Percentiles rank a stretch among this genome's conserved stretches.
Evolutionary conservation across 306 rosid species (phyloP).

Genomic region (Acacia confusa): DNA sequence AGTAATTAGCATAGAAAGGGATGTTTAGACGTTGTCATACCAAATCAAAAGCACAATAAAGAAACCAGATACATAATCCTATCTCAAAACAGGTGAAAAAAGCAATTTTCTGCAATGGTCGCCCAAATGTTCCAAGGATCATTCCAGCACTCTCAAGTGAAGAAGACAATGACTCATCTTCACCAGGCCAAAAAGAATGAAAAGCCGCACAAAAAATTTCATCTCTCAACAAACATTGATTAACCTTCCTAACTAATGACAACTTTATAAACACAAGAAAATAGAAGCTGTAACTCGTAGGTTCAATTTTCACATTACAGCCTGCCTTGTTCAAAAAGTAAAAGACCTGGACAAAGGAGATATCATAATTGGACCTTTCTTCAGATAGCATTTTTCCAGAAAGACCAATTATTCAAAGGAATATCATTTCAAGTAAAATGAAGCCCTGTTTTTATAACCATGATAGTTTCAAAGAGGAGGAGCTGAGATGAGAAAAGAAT

Average conservation of each 20-base stretch:
- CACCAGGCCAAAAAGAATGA: background rate
- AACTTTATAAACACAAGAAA: background rate
- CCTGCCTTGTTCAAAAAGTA: slow-evolving; percentile 7
- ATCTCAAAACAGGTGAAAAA: background rate
- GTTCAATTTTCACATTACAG: slow-evolving; percentile 8
- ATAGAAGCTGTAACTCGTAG: background rate
- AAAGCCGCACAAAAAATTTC: background rate
- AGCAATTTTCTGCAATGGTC: background rate
- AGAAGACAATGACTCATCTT: background rate
- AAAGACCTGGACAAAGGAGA: slow-evolving; percentile 13
- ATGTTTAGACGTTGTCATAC: background rate
- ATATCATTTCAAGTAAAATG: background rate
- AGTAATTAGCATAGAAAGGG: background rate
- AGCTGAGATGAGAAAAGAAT: background rate
- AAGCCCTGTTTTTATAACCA: slow-evolving; percentile 12
- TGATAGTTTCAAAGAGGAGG: background rate
- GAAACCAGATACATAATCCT: background rate
- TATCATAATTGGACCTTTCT: slow-evolving; percentile 14
- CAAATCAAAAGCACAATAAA: slow-evolving; percentile 9
- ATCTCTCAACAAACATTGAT: background rate
- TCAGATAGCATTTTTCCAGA: slow-evolving; percentile 16
- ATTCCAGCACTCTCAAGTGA: background rate
- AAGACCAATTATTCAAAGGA: slow-evolving; percentile 16
- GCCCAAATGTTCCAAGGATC: background rate
- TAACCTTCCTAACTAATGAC: background rate